Percentiles rank a stretch among this genome's conserved stretches.
Evolutionary conservation across 352 stramenopile genomes (phyloP).

Genomic region (Phytopythium delawarense): DNA sequence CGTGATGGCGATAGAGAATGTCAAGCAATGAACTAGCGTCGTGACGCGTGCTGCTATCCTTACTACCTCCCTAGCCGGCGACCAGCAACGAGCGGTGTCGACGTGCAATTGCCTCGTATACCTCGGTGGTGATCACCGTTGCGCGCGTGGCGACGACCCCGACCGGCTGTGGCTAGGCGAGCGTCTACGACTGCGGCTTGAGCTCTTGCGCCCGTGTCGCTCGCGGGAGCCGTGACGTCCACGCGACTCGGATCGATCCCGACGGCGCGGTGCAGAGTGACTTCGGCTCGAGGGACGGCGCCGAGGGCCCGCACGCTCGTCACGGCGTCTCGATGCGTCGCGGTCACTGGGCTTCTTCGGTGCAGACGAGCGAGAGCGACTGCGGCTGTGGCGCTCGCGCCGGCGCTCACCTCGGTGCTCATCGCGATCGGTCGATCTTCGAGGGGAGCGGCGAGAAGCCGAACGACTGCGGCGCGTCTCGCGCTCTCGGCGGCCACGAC

Average conservation of each 20-base stretch:
- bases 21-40: background rate
- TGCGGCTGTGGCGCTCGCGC: background rate
- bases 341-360: background rate
- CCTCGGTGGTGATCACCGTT: background rate
- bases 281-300: background rate
- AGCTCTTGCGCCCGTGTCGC: background rate
- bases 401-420: background rate
- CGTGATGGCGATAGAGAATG: background rate
- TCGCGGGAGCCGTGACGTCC: background rate
- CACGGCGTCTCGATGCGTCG: background rate
- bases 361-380: conserved; percentile 4
- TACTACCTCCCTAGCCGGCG: background rate
- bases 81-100: background rate
- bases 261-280: background rate
- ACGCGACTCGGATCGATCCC: background rate
- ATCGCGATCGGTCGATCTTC: background rate
- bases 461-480: background rate
- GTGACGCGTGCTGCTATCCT: background rate
- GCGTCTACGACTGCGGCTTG: conserved; percentile 3
- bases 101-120: background rate
- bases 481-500: background rate
- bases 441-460: background rate
- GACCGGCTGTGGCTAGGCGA: background rate
- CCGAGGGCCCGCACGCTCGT: background rate
- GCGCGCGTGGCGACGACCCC: background rate